Evolutionary conservation across 108 stramenopile genomes (phyloP), one percentile per base, ranked within the genome.

Genomic region (Mediolabrus comicus): DNA sequence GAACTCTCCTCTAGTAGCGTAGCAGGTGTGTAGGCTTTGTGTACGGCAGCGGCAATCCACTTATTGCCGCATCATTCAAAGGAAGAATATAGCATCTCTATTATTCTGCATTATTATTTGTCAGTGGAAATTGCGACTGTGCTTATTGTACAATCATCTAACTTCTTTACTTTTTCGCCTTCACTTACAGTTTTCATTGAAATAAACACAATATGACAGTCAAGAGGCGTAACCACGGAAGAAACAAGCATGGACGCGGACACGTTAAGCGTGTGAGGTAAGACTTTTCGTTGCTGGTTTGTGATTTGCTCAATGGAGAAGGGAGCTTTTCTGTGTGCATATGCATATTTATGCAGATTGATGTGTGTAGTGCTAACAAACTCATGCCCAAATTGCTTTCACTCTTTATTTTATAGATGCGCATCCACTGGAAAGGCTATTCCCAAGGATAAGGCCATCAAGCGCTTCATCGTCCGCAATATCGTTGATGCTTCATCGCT

Each of bases 381-480:
- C 27, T 57, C 49, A 17, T 54, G 41, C 33, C n/a, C 22, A 17
- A 22, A 36, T 27, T 22, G 16, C 7, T 29, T 62, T 34, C 56
- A 30, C 16, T 43, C 19, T 33, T 17, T 33, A 51, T 46, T 4
- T 49, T 14, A 39, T 55, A 89, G 92, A 59, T 99, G 98, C 79
- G 96, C 92, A 19, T 97, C 96, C 72, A 98, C 98, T 43, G 98
- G 97, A 68, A 97, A 97, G 89, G 98, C 98, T 81, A 98, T 98
- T 82, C 97, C 98, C 52, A 99, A 99, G 92, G 99, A 99, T 79
- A 99, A 99, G 96, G 99, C 99, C 68, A 97, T 99, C 89, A 98
- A 98, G 95, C 92, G 99, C 26, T 98, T 99, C 85, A 94, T 97
- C 69, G 98, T 98, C 51, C 93, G 98, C 61, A 99, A 99, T 90